Percentiles rank a stretch among this genome's conserved stretches.
Evolutionary conservation across 208 protist genomes (phyloP).

Genomic region (Polymyxa betae): DNA sequence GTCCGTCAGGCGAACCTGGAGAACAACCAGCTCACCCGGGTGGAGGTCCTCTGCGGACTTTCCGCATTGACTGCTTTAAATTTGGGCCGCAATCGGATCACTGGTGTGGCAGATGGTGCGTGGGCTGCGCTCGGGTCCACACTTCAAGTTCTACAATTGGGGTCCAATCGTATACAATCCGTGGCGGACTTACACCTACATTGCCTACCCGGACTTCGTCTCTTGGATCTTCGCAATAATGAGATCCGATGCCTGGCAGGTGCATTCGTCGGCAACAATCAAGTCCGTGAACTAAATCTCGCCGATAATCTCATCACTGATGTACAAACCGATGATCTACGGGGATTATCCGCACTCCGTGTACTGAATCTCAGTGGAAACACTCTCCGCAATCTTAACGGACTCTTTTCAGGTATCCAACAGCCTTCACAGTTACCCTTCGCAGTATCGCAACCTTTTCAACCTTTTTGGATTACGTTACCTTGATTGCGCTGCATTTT

Average conservation of each 20-base stretch:
- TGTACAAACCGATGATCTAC: slow-evolving; percentile 34
- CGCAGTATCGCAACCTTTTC: no score
- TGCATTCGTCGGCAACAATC: slow-evolving; percentile 74
- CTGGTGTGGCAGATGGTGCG: slow-evolving; percentile 16
- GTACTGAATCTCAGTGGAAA: neutral
- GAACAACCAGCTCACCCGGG: neutral
- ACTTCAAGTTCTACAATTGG: slow-evolving; percentile 64
- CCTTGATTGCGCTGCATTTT: neutral
- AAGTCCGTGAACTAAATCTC: slow-evolving; percentile 85
- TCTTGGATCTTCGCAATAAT: slow-evolving; percentile 83
- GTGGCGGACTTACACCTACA: slow-evolving; percentile 45
- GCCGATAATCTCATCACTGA: slow-evolving; percentile 84
- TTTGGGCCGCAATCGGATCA: neutral
- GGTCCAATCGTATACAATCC: slow-evolving; percentile 60
- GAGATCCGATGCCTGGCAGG: slow-evolving; percentile 81
- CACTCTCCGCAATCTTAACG: no score
- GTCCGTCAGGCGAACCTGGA: slow-evolving; percentile 3
- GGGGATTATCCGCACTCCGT: neutral
- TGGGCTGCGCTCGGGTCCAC: neutral
- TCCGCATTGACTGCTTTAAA: neutral
- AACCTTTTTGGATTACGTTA: neutral
- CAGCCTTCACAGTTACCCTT: no score
- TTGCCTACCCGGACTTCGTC: neutral
- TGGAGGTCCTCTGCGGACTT: neutral
- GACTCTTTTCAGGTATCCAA: no score